phyloP scores from a whole-genome alignment of 2,329 filamentous ascomycete genomes.

The Aulographum hederae region DNA sequence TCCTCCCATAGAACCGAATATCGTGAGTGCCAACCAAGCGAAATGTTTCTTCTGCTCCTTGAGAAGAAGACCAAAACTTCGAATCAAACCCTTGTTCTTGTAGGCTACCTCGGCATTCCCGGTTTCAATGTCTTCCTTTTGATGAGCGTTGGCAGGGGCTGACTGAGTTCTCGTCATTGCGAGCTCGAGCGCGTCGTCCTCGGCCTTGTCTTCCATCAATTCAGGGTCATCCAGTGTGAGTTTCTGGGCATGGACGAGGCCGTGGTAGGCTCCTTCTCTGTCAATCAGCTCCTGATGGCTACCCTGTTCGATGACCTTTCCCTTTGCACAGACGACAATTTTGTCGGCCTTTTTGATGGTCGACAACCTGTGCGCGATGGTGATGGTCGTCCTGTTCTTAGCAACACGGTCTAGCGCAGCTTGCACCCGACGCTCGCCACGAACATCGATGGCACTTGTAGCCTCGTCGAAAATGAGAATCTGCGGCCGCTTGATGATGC shows the following conservation, averaged over 20 bases:
- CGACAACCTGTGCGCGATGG: slow-evolving; percentile 59
- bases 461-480: slow-evolving; percentile 62
- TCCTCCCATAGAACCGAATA: slow-evolving; percentile 13
- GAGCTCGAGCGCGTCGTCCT: too few species aligned
- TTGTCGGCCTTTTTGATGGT: slow-evolving; percentile 63
- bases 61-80: slow-evolving; percentile 15
- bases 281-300: slow-evolving; percentile 54
- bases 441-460: slow-evolving; percentile 45
- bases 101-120: not conserved
- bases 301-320: slow-evolving; percentile 53
- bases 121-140: not conserved
- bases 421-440: slow-evolving; percentile 35
- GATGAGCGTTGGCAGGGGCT: not conserved
- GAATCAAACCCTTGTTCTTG: slow-evolving; percentile 8
- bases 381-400: slow-evolving; percentile 49
- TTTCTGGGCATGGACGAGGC: slow-evolving; percentile 37
- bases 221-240: slow-evolving; percentile 13
- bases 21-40: slow-evolving; percentile 14
- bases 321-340: slow-evolving; percentile 59
- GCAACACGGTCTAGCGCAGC: slow-evolving; percentile 41
- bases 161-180: not conserved
- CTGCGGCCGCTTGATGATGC: slow-evolving; percentile 45
- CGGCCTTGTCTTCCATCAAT: not conserved
- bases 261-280: slow-evolving; percentile 42
- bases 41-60: slow-evolving; percentile 17